These are phyloP conservation scores for Pseudohalonectria lignicola DNA, from an alignment of 2,329 filamentous ascomycete genomes.

Conservation along the genomic window DNA sequence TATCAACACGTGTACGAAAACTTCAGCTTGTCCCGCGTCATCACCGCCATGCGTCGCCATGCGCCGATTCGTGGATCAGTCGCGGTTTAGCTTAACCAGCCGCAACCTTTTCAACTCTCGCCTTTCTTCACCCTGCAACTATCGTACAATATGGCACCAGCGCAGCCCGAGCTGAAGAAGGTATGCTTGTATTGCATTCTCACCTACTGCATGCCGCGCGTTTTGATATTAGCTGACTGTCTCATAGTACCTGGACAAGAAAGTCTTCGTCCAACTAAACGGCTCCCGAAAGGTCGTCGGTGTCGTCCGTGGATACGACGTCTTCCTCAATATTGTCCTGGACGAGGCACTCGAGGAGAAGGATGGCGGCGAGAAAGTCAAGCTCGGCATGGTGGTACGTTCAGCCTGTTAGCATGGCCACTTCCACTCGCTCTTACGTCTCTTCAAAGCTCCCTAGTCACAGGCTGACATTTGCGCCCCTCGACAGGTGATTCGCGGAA, in stretches of 20 bases:
- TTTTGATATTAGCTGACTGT: conserved; percentile 3
- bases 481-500: conserved; percentile 78
- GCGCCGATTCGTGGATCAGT: too few relatives aligned
- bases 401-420: background rate
- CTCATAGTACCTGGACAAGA: conserved; percentile 91
- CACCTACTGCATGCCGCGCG: conserved; percentile 2
- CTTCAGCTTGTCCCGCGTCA: too few relatives aligned
- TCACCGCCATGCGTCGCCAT: too few relatives aligned
- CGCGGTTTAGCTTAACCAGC: too few relatives aligned
- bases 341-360: conserved; percentile 97
- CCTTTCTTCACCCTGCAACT: background rate
- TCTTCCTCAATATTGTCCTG: conserved; percentile 95
- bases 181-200: conserved; percentile 30
- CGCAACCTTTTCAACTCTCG: too few relatives aligned
- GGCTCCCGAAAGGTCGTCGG: conserved; percentile 96
- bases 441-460: background rate
- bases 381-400: conserved; percentile 85
- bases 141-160: conserved; percentile 74
- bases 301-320: conserved; percentile 89
- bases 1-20: too few relatives aligned
- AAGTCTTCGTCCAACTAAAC: conserved; percentile 94
- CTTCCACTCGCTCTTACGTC: background rate
- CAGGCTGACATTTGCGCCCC: conserved; percentile 13
- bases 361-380: conserved; percentile 77
- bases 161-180: conserved; percentile 98